Evolutionary conservation across 495 filamentous ascomycete species (phyloP), one percentile per base, ranked within the genome.

Genomic region (Penicillium cataractarum): DNA sequence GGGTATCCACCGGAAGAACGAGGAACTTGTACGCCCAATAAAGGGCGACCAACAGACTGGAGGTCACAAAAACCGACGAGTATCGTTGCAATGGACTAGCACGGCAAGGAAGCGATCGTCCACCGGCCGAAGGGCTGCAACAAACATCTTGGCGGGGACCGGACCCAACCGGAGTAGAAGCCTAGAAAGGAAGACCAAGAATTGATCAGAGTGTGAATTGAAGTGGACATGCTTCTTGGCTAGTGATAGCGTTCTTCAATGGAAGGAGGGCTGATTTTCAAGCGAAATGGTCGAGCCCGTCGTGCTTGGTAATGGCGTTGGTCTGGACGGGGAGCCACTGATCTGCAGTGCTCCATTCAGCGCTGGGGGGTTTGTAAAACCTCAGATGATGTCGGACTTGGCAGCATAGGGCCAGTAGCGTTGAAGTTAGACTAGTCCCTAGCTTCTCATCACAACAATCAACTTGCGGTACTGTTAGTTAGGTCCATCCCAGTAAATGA

Each of bases 251-350:
- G n/a, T 39, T 22, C 24, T 21, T 21, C 19, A 21, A 10, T 44
- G 15, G n/a, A 40, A 17, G 15, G 8, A 33, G 6, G 26, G 26
- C 26, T 32, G 60, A 58, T 63, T 60, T 37, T 33, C 29, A 60
- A 67, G 52, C 52, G 26, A 57, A 55, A 48, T 26, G 63, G 63
- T 62, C 66, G 68, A 71, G 68, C 37, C 68, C 63, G 24, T 29
- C 44, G 24, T 65, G 65, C 60, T 69, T 69, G 66, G 63, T 71
- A 71, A 71, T 69, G 29, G 21, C 19, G 44, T n/a, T 21, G 57
- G 61, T 61, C 65, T 67, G 65, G 61, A 63, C 37, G 56, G 56
- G 56, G 42, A 8, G n/a, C 39, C 42, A 22, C 19, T 49, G 31
- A 40, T 64, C 27, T 60, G 61, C 57, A 61, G 8, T 54, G 29